These are phyloP conservation scores for Lodderomyces beijingensis DNA, from an alignment of 1,139 yeast genomes.

Conservation along the genomic window DNA sequence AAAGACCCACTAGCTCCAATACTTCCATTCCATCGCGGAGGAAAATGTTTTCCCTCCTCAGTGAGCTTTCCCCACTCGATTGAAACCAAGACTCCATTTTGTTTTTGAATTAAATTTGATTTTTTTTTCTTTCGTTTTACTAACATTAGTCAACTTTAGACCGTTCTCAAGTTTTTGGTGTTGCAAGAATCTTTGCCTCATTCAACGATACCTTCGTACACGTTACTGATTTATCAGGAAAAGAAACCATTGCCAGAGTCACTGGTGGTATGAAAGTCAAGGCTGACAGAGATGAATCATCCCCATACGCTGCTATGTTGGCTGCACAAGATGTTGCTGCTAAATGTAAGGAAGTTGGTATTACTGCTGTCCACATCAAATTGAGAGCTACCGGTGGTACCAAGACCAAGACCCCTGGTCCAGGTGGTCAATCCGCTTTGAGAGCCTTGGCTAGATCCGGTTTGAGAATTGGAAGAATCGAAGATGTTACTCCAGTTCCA, in stretches of 20 bases:
- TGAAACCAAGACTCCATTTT: too few relatives aligned
- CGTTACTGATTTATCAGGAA: constrained; percentile 99
- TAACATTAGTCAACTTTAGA: constrained; percentile 9
- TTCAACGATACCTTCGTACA: constrained; percentile 99
- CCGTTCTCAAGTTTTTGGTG: constrained; percentile 90
- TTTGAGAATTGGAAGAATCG: constrained; percentile 99
- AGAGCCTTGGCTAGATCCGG: constrained; percentile 99
- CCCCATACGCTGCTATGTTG: constrained; percentile 99
- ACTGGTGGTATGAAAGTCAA: constrained; percentile 99
- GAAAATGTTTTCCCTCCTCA: too few relatives aligned
- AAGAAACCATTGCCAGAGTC: constrained; percentile 99
- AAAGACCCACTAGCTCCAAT: too few relatives aligned
- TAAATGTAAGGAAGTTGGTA: constrained; percentile 99
- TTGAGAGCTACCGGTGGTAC: constrained; percentile 99
- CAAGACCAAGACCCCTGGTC: constrained; percentile 99
- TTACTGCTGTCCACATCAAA: constrained; percentile 99
- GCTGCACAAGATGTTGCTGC: constrained; percentile 99
- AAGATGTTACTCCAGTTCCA: constrained; percentile 99
- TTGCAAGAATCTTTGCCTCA: constrained; percentile 99
- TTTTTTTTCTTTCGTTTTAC: constrained; percentile 1
- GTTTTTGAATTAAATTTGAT: too few relatives aligned
- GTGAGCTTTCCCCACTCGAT: too few relatives aligned
- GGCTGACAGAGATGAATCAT: constrained; percentile 99
- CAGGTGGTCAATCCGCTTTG: constrained; percentile 99
- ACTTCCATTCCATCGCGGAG: too few relatives aligned